Evolutionary conservation across 2,329 filamentous ascomycete genomes (phyloP), one percentile per base, ranked within the genome.

Genomic region (Furcasterigmium furcatum): DNA sequence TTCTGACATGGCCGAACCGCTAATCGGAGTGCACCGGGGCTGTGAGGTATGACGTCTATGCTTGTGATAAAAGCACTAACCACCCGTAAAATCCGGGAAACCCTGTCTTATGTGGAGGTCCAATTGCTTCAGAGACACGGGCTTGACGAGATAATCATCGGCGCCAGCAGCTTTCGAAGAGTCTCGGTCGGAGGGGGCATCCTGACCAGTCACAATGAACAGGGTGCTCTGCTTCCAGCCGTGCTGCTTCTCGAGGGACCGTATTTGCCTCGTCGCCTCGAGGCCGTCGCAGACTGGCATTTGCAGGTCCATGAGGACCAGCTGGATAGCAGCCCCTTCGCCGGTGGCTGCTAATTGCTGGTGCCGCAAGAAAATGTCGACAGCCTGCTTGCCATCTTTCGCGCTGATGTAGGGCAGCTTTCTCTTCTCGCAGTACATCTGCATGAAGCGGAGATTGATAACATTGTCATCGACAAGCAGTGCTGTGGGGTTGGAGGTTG

Each of bases 391-490:
- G 2, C 73, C 72, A 35, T 76, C 67, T 7, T 62, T 61, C 1
- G 72, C 71, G 1, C 64, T 65, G 14, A 62, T 55, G 21, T 71
- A 72, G 14, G 67, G 62, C 20, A 73, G 61, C 0, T 64, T 62
- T 10, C 70, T 60, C 35, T 68, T 67, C 44, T 68, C 65, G 41
- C 73, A 69, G 51, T 74, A 75, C 54, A 73, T 71, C 16, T 67
- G 60, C 22, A 76, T 52, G 21, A 76, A 72, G 18, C 72, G 71
- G 1, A 75, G 62, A 19, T 76, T 76, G 45, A 76, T 68, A 3
- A 65, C 45, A 38, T 76, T 76, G 48, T 75, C 73, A 48, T 76
- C 73, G 0, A 74, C 72, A 1, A 76, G 55, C 0, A 76, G 60
- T 0, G 58, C 57, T 14, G 46, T 45, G 3, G 61, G 61, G 1